A percentile compares a stretch with the other conserved stretches of the same genome.
Evolutionary conservation across 1,284 basidiomycete species (phyloP).

Genomic region (Acaromyces ingoldii): DNA sequence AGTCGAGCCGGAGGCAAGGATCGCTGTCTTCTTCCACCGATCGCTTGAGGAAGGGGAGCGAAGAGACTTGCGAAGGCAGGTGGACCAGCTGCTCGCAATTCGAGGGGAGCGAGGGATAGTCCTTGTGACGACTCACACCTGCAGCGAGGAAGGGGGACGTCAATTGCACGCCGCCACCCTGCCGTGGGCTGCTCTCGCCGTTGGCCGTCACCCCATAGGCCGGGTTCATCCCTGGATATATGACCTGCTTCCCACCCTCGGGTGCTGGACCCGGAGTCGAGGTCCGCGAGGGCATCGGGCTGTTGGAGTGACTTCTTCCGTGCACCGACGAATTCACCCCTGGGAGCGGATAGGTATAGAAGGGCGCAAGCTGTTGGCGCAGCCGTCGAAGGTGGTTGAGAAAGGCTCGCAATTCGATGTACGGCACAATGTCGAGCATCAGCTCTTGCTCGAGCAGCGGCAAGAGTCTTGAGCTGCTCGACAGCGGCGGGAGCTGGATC

Average conservation of each 20-base stretch:
- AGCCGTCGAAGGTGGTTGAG: slow-evolving; percentile 72
- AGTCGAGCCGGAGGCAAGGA: slow-evolving; percentile 81
- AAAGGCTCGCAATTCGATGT: slow-evolving; percentile 79
- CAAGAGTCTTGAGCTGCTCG: too few species aligned
- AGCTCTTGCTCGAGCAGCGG: slow-evolving; percentile 8
- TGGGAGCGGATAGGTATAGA: slow-evolving; percentile 30
- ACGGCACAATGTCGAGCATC: slow-evolving; percentile 59
- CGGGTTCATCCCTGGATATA: too few species aligned
- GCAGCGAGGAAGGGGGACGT: slow-evolving; percentile 36
- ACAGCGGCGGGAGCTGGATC: too few species aligned
- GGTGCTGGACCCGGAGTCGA: slow-evolving; percentile 3
- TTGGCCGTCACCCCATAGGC: too few species aligned
- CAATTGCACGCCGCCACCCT: slow-evolving; percentile 13
- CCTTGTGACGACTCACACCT: slow-evolving; percentile 65
- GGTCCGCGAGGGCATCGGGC: slow-evolving; percentile 4
- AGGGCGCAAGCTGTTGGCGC: slow-evolving; percentile 54
- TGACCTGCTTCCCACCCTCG: neutral
- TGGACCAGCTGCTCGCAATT: slow-evolving; percentile 40
- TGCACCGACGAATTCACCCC: neutral
- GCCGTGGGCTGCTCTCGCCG: neutral
- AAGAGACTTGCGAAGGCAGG: slow-evolving; percentile 51
- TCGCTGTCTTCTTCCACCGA: slow-evolving; percentile 85
- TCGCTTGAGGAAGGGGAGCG: slow-evolving; percentile 77
- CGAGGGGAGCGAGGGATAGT: slow-evolving; percentile 56
- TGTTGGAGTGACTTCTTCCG: neutral